phyloP scores from a whole-genome alignment of 495 filamentous ascomycete genomes.

The Paragyromitra xinjiangensis region DNA sequence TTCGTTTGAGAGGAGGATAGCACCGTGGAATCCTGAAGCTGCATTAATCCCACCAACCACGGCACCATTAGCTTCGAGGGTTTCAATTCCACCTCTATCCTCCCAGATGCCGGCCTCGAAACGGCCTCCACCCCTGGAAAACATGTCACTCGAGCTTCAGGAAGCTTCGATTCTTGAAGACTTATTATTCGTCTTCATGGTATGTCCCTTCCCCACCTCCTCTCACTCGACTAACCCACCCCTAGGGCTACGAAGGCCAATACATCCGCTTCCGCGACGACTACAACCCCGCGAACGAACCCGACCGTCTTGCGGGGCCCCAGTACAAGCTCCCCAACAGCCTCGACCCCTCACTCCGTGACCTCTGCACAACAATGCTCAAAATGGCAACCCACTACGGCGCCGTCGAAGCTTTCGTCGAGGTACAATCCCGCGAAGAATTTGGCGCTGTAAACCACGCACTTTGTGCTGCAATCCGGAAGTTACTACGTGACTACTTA shows the following conservation, averaged over 20 bases:
- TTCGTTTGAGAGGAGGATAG: conserved; percentile 57
- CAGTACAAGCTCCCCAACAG: conserved; percentile 80
- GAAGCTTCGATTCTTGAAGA: conserved; percentile 89
- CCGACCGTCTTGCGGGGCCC: conserved; percentile 83
- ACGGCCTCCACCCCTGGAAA: conserved; percentile 74
- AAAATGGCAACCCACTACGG: conserved; percentile 95
- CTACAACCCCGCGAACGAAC: conserved; percentile 84
- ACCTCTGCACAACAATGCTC: conserved; percentile 85
- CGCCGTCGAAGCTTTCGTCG: conserved; percentile 89
- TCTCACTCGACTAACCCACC: not conserved
- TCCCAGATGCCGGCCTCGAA: conserved; percentile 74
- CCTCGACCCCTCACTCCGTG: conserved; percentile 87
- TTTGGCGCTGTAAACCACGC: conserved; percentile 97
- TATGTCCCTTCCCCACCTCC: not conserved
- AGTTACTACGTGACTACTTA: conserved; percentile 89
- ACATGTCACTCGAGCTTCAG: conserved; percentile 79
- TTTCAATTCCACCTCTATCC: conserved; percentile 83
- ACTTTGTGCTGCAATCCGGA: conserved; percentile 89
- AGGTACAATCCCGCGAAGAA: conserved; percentile 90
- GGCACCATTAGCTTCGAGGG: conserved; percentile 84
- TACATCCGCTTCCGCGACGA: conserved; percentile 85
- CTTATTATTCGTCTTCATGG: conserved; percentile 91
- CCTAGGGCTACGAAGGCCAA: conserved; percentile 86
- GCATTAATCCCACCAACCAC: conserved; percentile 82
- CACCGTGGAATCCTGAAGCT: conserved; percentile 83